Base-by-base conservation (phyloP, 1,139 yeast genomes). In the Yamadazyma buinensis region DNA sequence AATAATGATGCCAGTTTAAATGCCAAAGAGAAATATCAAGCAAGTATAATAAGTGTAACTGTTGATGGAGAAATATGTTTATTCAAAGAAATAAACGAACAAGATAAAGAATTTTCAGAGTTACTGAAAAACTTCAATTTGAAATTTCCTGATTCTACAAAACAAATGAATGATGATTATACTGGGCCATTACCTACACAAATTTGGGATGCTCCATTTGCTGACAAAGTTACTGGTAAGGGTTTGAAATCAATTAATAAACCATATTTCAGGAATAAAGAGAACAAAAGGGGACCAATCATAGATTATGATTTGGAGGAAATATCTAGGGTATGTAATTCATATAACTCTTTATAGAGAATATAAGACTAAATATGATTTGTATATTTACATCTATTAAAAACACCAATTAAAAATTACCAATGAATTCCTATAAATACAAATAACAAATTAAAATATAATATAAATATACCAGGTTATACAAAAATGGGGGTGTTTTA, bases 1-100 rank as follows among this genome's bases (percentile, higher is more conserved):
- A n/a, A n/a, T n/a, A 33, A 6, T 11, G 23, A 28, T 18, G 10
- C 13, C 19, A 24, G 10, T 18, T 21, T 15, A 19, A 20, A 28
- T 19, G 22, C 15, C 3, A 12, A 14, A 24, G 14, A 8, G 5
- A 3, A 13, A 23, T 5, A 13, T 11, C 11, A n/a, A 2, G 15
- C 21, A 15, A 13, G 24, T 4, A 25, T 74, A 4, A 42, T 77
- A 2, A 56, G 67, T 35, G 72, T 62, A 13, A 69, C 79, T 0
- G 60, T 76, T 5, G 69, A 67, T 45, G 84, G 84, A 1, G 79
- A 75, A 35, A 46, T 76, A 5, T 55, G 61, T 5, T 36, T 49
- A 6, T 36, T 65, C 7, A 45, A 62, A 26, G 42, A 50, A 3
- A 39, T 52, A 3, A 15, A 34, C 1, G 33, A 42, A 1, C 35